phyloP scores from a whole-genome alignment of 768 basidiomycete genomes.

The Xanthoconium stramineum region DNA sequence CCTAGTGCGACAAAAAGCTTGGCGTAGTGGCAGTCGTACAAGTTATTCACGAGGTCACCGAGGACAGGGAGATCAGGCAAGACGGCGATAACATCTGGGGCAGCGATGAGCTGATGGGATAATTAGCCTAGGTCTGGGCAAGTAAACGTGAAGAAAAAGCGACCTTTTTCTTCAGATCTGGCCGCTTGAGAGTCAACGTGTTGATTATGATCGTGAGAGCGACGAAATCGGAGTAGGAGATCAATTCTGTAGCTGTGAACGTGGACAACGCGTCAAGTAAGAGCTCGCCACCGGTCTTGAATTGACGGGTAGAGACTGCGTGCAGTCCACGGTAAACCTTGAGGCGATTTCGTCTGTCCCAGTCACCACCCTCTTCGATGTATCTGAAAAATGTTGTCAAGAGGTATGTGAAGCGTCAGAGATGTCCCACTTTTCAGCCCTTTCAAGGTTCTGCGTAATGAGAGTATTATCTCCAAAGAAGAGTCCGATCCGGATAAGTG shows the following conservation, averaged over 20 bases:
- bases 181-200: conserved; percentile 69
- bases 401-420: background rate
- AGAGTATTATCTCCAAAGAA: conserved; percentile 81
- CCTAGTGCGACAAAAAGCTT: conserved; percentile 91
- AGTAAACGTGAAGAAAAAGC: background rate
- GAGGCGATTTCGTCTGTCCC: conserved; percentile 94
- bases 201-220: conserved; percentile 79
- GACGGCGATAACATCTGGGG: conserved; percentile 86
- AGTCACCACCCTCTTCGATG: conserved; percentile 95
- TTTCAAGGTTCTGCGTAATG: conserved; percentile 66
- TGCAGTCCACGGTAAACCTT: conserved; percentile 94
- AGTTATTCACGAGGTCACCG: conserved; percentile 76
- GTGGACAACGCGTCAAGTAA: conserved; percentile 90
- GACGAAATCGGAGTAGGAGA: conserved; percentile 89
- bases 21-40: conserved; percentile 93
- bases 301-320: conserved; percentile 84
- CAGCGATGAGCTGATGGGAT: conserved; percentile 61
- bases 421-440: conserved; percentile 71
- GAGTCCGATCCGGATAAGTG: conserved; percentile 84
- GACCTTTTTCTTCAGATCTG: conserved; percentile 91
- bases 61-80: conserved; percentile 81
- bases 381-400: conserved; percentile 44
- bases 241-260: conserved; percentile 88
- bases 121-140: conserved; percentile 3
- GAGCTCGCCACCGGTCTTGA: conserved; percentile 79